Evolutionary conservation across 129 eudicot genomes (phyloP).

Genomic region (Ambrosia trifida): DNA sequence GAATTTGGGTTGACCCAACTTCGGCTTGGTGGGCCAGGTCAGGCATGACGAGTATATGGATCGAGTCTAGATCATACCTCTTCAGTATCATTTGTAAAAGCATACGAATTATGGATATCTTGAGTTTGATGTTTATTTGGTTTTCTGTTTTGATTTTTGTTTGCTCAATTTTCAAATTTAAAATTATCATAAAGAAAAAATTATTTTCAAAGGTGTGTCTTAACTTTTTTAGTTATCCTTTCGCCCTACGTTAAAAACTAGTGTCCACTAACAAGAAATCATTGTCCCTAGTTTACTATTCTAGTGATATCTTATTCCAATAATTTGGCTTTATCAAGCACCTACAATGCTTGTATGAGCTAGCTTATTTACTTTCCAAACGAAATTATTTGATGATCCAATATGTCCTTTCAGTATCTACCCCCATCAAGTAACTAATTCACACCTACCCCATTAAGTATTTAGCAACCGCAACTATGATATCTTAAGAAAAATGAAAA

Average conservation of each 20-base stretch:
- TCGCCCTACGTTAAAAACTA: constrained; percentile 3
- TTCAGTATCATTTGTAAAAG: no score
- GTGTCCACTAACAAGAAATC: constrained; percentile 19
- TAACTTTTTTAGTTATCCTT: background rate
- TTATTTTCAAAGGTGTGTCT: background rate
- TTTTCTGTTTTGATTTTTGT: background rate
- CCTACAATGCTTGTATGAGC: constrained; percentile 19
- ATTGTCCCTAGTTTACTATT: background rate
- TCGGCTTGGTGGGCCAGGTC: no score
- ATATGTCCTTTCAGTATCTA: background rate
- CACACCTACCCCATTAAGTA: constrained; percentile 10
- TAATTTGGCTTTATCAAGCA: constrained; percentile 2
- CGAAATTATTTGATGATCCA: constrained; percentile 18
- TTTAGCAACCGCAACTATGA: background rate
- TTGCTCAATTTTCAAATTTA: background rate
- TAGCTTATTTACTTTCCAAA: constrained; percentile 17
- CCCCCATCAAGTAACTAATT: no score
- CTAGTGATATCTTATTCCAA: constrained; percentile 2
- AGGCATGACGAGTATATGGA: no score
- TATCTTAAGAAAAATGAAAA: no score
- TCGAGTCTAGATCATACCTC: no score
- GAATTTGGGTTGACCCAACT: no score
- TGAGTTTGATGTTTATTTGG: background rate
- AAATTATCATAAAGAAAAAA: background rate
- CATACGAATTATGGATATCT: background rate